Percentiles rank a stretch among this genome's conserved stretches.
Evolutionary conservation across 2,329 filamentous ascomycete species (phyloP).

Genomic region (Pseudophaeomoniella oleicola): DNA sequence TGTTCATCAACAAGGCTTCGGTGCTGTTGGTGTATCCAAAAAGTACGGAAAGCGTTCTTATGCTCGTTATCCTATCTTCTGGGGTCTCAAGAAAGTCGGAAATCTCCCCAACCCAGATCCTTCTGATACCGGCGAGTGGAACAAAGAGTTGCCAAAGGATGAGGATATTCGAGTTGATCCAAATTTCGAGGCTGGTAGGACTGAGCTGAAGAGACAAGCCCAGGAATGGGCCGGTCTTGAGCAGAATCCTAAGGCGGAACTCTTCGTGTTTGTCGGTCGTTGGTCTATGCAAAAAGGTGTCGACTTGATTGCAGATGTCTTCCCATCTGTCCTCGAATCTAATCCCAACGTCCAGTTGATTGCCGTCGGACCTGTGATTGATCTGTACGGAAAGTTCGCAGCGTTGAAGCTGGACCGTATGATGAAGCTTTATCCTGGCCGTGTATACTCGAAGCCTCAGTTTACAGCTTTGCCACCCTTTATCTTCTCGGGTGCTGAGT

Average conservation of each 20-base stretch:
- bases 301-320: conserved; percentile 53
- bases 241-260: conserved; percentile 45
- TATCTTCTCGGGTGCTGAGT: conserved; percentile 54
- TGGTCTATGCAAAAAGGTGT: conserved; percentile 58
- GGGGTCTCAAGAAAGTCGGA: conserved; percentile 49
- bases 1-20: conserved; percentile 52
- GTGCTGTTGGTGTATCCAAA: conserved; percentile 52
- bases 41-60: conserved; percentile 55
- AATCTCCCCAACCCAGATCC: conserved; percentile 52
- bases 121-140: conserved; percentile 48
- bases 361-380: conserved; percentile 50
- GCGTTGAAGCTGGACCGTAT: conserved; percentile 49
- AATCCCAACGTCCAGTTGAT: conserved; percentile 47
- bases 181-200: conserved; percentile 38
- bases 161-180: conserved; percentile 37
- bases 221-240: conserved; percentile 54
- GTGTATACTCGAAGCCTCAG: conserved; percentile 54
- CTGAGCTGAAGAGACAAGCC: conserved; percentile 42
- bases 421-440: conserved; percentile 50
- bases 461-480: conserved; percentile 53
- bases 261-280: conserved; percentile 54
- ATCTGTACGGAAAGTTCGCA: conserved; percentile 54
- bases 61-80: conserved; percentile 55
- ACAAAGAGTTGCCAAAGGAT: conserved; percentile 35
- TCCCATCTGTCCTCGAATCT: conserved; percentile 47